These are phyloP conservation scores for Aspergillus carlsbadensis DNA, from an alignment of 495 filamentous ascomycete species.

Conservation along the genomic window DNA sequence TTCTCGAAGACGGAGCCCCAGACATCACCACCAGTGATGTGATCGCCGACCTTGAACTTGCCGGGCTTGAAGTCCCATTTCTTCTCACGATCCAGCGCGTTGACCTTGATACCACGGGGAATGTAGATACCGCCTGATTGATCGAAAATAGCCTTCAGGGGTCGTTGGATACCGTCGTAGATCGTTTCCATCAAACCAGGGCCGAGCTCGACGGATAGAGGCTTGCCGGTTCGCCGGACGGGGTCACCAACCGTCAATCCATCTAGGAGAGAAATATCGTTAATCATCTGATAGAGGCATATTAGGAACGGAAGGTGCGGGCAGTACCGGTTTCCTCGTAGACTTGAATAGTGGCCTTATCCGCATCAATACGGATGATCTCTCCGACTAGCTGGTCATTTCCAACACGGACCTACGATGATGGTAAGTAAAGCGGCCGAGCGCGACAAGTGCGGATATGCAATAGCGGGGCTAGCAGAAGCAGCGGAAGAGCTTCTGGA, in stretches of 20 bases:
- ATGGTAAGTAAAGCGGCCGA: not conserved
- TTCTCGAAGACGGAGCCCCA: slow-evolving; percentile 96
- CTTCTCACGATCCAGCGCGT: slow-evolving; percentile 80
- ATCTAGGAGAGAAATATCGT: slow-evolving; percentile 48
- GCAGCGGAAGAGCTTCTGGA: slow-evolving; percentile 14
- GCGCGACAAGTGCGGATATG: not conserved
- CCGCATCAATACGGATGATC: slow-evolving; percentile 94
- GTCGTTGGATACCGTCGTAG: slow-evolving; percentile 98
- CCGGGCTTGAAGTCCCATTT: slow-evolving; percentile 94
- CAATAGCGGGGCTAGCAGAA: not conserved
- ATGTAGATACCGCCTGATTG: slow-evolving; percentile 89
- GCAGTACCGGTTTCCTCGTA: slow-evolving; percentile 92
- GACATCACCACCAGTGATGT: slow-evolving; percentile 93
- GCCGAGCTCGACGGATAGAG: slow-evolving; percentile 93
- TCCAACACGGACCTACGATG: slow-evolving; percentile 72
- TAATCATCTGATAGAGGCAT: slow-evolving; percentile 4
- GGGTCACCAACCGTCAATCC: slow-evolving; percentile 96
- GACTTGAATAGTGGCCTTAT: slow-evolving; percentile 96
- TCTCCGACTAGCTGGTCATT: slow-evolving; percentile 89
- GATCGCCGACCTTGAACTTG: slow-evolving; percentile 87
- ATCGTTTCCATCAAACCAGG: slow-evolving; percentile 98
- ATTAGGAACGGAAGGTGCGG: slow-evolving; percentile 18
- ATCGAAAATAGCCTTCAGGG: slow-evolving; percentile 78
- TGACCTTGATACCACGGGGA: slow-evolving; percentile 87
- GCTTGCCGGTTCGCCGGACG: slow-evolving; percentile 85